Percentiles rank a stretch among this genome's conserved stretches.
Evolutionary conservation across 805 yeast species (phyloP).

Genomic region (Teunomyces panamensis): DNA sequence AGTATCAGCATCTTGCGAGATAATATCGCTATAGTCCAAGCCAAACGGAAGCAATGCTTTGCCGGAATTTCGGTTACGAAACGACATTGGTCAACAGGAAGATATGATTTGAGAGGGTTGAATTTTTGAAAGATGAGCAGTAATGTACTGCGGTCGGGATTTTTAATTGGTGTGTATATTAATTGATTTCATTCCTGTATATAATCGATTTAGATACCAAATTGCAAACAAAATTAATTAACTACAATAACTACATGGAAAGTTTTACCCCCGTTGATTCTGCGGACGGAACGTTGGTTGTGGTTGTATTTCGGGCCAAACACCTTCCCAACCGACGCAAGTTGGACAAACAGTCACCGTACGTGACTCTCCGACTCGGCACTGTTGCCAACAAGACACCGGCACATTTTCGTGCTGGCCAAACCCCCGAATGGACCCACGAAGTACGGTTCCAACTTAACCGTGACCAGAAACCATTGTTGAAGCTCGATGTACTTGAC

Average conservation of each 20-base stretch:
- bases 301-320: constrained; percentile 76
- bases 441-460: constrained; percentile 67
- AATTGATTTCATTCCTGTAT: background rate
- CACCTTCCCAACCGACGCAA: constrained; percentile 84
- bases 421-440: constrained; percentile 85
- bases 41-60: constrained; percentile 65
- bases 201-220: too few relatives aligned
- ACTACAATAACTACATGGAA: background rate
- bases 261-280: constrained; percentile 21
- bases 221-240: background rate
- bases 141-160: too few relatives aligned
- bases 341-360: constrained; percentile 92
- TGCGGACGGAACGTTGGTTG: constrained; percentile 58
- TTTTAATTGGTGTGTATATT: too few relatives aligned
- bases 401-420: constrained; percentile 85
- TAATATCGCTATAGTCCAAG: constrained; percentile 60
- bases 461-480: constrained; percentile 57
- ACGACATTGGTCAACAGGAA: constrained; percentile 44
- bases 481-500: constrained; percentile 77
- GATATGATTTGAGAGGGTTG: background rate
- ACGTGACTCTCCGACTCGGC: constrained; percentile 77
- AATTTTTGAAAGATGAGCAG: too few relatives aligned
- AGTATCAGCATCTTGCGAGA: constrained; percentile 30
- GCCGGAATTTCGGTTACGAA: constrained; percentile 45
- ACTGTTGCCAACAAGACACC: constrained; percentile 79